Base-by-base conservation (phyloP, 2,329 filamentous ascomycete genomes). In the Xylaria digitata region DNA sequence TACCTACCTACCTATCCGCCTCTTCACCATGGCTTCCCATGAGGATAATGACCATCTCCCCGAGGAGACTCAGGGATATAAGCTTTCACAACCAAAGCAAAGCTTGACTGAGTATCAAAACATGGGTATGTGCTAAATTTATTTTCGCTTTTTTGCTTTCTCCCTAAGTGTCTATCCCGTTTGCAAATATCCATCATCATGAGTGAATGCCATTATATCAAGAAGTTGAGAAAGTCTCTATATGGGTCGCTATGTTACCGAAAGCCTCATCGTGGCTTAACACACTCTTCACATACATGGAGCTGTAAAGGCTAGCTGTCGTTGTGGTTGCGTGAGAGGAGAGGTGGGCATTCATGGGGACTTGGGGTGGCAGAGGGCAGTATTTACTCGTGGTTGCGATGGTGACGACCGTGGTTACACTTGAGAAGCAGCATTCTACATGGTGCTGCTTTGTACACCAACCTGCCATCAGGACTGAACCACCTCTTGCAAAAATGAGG, bases 31-130 rank as follows among this genome's bases (percentile, higher is more conserved):
- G 90, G 85, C 89, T 73, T 86, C 89, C 75, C 84, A 87, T 77
- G 84, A 90, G 72, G 87, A 92, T 13, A 93, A 97, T 69, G 95
- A 98, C 77, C 89, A 95, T 73, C 85, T 92, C 81, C 91, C 93
- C 71, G 92, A 96, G 84, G 87, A 91, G 83, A 97, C 94, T 73
- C 90, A 94, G 83, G 95, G 95, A 79, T 98, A 97, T 90, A 97
- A 96, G 89, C 92, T 97, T 78, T 94, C 93, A 74, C 93, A 97
- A 88, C 87, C 87, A 70, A 97, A 97, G 90, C 97, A 98, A 88
- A 96, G 93, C 75, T 87, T 99, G 78, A 92, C 95, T 71, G 92
- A 97, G 82, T 97, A 97, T 83, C 87, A 95, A 78, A 86, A 97
- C 80, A 91, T 99, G 83, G 96, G 94, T 97, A 85, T 78, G 92